Evolutionary conservation across 441 rosid genomes (phyloP), one percentile per base, ranked within the genome.

Genomic region (Dalechampia spathulata): DNA sequence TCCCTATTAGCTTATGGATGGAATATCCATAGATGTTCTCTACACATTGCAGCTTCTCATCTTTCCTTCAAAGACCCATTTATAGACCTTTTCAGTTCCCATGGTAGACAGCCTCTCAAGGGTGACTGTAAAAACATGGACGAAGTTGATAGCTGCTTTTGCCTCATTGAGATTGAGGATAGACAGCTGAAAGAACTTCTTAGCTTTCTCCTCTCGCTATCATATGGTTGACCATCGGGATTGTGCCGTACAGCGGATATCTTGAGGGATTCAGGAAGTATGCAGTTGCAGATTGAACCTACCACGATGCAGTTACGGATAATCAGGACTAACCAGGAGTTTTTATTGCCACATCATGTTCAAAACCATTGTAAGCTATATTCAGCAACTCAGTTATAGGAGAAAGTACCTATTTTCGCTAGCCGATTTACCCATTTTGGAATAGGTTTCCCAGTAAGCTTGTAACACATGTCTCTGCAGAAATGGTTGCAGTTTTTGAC

Each of bases 401-500:
- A 46, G 79, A 77, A 64, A 30, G 47, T 76, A 80, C 92, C 87
- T 78, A 85, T 79, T 63, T 75, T 79, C 39, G 88, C 89, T 11
- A 82, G 80, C 32, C 90, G 87, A 63, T 85, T 85, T 12, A 85
- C 82, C 90, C 94, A 85, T 66, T 79, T 80, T 8, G 94, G 94
- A 37, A 83, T 85, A 6, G 59, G 58, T 49, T 77, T 85, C 55
- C 87, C 83, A 0, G 90, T 85, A 42, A 85, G 77, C 72, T 79
- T 85, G 75, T 70, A 66, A 57, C 94, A 83, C 15, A 83, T 59
- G 55, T 83, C 94, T 65, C 72, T 79, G 53, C 85, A 85, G 77
- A 85, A 85, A 73, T 85, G 90, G 70, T 85, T 85, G 82, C 90
- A 85, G 53, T 85, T 85, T 83, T 85, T 85, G 28, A 70, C 66